Conservation (phyloP, 208 protist species). For the Leishmania aethiopica region DNA sequence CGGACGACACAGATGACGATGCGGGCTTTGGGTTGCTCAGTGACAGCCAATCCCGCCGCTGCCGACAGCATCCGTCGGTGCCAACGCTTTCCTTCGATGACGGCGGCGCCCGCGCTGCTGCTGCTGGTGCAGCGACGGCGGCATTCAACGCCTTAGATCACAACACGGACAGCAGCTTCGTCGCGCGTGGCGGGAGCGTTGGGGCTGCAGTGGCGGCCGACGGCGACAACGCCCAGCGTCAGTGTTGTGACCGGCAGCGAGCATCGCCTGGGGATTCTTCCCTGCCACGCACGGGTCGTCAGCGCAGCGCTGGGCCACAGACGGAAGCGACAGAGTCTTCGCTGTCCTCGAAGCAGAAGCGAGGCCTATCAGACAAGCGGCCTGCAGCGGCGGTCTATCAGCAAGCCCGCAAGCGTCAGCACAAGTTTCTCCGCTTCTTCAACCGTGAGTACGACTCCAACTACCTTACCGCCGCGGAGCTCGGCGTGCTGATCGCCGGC, state of each 20-base stretch:
- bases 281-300: not conserved
- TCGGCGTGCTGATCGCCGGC: constrained; percentile 69
- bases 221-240: not conserved
- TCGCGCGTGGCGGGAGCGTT: not conserved
- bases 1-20: not conserved
- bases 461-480: constrained; percentile 73
- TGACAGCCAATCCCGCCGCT: not conserved
- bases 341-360: not conserved
- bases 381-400: constrained; percentile 6
- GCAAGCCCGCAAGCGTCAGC: constrained; percentile 14
- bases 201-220: not conserved
- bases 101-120: not conserved
- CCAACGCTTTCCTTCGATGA: not conserved
- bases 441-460: constrained; percentile 36
- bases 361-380: not conserved
- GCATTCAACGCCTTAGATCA: not conserved
- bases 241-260: not conserved
- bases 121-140: not conserved
- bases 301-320: not conserved
- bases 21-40: not conserved
- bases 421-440: constrained; percentile 30
- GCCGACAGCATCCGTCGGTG: not conserved
- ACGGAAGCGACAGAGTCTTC: not conserved
- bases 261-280: not conserved
- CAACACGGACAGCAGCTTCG: not conserved